Evolutionary conservation across 306 rosid genomes (phyloP).

Genomic region (Bauhinia variegata): DNA sequence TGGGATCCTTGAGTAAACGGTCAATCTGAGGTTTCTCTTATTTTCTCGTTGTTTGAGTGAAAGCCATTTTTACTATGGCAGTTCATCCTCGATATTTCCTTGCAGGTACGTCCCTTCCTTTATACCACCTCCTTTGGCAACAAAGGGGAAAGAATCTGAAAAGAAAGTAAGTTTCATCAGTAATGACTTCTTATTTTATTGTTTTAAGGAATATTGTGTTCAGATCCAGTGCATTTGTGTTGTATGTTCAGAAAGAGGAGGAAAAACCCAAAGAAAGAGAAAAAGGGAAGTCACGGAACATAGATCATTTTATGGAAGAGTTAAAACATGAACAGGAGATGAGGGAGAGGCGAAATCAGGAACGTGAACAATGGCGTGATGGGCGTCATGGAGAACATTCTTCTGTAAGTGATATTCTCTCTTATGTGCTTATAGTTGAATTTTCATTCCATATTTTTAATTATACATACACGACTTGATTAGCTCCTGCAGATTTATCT

Average conservation of each 20-base stretch:
- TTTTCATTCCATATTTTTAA: constrained; percentile 13
- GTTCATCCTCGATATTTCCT: constrained; percentile 47
- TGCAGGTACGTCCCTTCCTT: constrained; percentile 99
- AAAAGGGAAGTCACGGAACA: constrained; percentile 86
- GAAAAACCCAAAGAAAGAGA: constrained; percentile 92
- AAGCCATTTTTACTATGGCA: constrained; percentile 38
- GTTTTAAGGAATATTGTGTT: constrained; percentile 22
- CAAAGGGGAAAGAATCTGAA: constrained; percentile 93
- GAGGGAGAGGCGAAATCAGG: constrained; percentile 95
- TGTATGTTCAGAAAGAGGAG: constrained; percentile 75
- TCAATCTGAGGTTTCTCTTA: constrained; percentile 14
- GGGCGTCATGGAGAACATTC: constrained; percentile 75
- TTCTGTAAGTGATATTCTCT: constrained; percentile 50
- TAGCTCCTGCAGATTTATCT: constrained; percentile 12
- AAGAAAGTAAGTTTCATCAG: constrained; percentile 67
- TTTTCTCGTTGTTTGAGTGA: constrained; percentile 23
- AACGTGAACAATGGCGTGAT: constrained; percentile 85
- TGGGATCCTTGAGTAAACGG: constrained; percentile 31
- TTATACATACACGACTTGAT: constrained; percentile 14
- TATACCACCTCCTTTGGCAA: constrained; percentile 94
- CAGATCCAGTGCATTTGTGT: constrained; percentile 37
- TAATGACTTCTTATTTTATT: constrained; percentile 21
- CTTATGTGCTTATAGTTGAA: constrained; percentile 23
- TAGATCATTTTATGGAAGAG: constrained; percentile 97
- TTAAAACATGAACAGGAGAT: constrained; percentile 92